These are phyloP conservation scores for Theobroma grandiflorum DNA, from an alignment of 441 rosid species.

Conservation along the genomic window DNA sequence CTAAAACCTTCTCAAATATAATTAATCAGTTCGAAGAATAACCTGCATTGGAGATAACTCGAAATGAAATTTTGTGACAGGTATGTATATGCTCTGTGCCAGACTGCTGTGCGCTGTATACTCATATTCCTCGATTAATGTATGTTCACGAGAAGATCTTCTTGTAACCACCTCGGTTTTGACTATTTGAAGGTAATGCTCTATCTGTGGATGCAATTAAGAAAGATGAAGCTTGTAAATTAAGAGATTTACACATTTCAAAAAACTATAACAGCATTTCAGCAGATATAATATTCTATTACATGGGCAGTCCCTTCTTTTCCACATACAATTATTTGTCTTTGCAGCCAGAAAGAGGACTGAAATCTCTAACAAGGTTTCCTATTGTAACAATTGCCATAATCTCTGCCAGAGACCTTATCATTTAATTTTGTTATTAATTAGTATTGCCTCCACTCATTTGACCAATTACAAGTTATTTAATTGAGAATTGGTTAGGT, in stretches of 20 bases:
- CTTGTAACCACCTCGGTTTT: constrained; percentile 83
- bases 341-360: neutral
- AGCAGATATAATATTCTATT: neutral
- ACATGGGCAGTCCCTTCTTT: neutral
- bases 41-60: constrained; percentile 99
- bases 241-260: neutral
- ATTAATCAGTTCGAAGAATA: constrained; percentile 24
- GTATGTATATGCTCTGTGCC: constrained; percentile 73
- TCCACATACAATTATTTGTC: neutral
- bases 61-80: constrained; percentile 89
- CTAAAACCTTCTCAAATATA: constrained; percentile 3
- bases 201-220: constrained; percentile 64
- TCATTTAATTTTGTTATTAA: constrained; percentile 3
- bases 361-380: neutral
- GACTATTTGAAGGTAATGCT: constrained; percentile 97
- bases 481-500: neutral
- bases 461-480: neutral
- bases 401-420: neutral
- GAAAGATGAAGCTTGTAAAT: neutral
- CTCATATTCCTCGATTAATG: constrained; percentile 84
- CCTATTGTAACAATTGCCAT: neutral
- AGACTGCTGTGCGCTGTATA: constrained; percentile 97
- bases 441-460: neutral
- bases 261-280: neutral
- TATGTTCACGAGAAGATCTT: constrained; percentile 47